Evolutionary conservation across 371 early-diverging fungal genomes (phyloP), one percentile per base, ranked within the genome.

Genomic region (Coemansia sp.): DNA sequence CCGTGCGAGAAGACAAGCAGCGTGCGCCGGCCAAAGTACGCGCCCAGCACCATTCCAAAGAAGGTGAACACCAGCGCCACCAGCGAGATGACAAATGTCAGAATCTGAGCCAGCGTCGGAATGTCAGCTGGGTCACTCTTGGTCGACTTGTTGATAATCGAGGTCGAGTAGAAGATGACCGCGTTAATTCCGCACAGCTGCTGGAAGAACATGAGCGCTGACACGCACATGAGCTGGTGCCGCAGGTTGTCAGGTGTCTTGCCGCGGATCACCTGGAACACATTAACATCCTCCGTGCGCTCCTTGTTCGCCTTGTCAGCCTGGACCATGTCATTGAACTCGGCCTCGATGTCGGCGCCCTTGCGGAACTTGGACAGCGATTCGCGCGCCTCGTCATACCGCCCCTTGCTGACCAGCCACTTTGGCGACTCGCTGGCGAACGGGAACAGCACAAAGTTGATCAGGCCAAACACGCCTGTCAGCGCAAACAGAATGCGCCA

Each of bases 141-240:
- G 1, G 76, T 77, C 20, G 76, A 74, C 53, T 69, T 50, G 66
- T 77, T 77, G 61, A 77, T 75, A 43, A 77, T 77, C 52, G 80
- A 83, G 55, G 79, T 88, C 66, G 83, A 87, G 77, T 90, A 95
- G 68, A 89, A 90, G 63, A 91, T 87, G 59, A 93, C 87, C 32
- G 87, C 93, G 67, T 93, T 93, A 82, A 96, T 91, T 39, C 93
- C 94, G 36, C 88, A 85, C 9, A 91, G 80, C 71, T 95, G 94
- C 68, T 94, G 95, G 16, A 88, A 81, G 47, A 93, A 77, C 55
- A 88, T 88, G n/a, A 85, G 66, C 41, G 81, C 74, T 0, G 80
- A 74, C 41, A 81, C 76, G 47, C 79, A 71, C 52, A 80, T 55
- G 30, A 84, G 68, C 52, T 79, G 82, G 42, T 79, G 66, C 51